Conservation (phyloP, 2,329 filamentous ascomycete genomes). For the Hirsutella rhossiliensis region DNA sequence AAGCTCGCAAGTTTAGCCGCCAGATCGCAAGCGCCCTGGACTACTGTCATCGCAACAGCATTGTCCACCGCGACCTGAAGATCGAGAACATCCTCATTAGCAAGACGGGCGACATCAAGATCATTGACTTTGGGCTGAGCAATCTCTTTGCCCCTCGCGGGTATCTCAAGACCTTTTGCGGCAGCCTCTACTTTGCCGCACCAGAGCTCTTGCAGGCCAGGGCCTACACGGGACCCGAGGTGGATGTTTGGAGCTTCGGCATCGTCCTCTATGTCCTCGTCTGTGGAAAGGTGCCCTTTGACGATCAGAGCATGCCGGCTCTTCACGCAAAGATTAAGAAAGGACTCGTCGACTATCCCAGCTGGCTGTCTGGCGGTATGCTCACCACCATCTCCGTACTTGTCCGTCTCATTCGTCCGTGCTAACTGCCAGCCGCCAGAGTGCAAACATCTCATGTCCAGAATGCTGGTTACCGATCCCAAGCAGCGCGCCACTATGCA, state of each 20-base stretch:
- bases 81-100: conserved; percentile 99
- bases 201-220: conserved; percentile 88
- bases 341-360: conserved; percentile 87
- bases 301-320: conserved; percentile 98
- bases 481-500: conserved; percentile 72
- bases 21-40: conserved; percentile 95
- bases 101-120: conserved; percentile 98
- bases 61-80: conserved; percentile 93
- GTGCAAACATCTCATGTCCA: conserved; percentile 82
- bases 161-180: conserved; percentile 92
- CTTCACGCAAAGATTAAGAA: conserved; percentile 99
- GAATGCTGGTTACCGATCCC: conserved; percentile 94
- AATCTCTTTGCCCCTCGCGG: conserved; percentile 82
- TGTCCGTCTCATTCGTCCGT: not conserved
- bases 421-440: conserved; percentile 45
- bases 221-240: conserved; percentile 90
- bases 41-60: conserved; percentile 96
- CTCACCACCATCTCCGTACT: not conserved
- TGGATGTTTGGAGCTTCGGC: conserved; percentile 97
- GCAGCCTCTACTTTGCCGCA: conserved; percentile 93
- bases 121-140: conserved; percentile 96
- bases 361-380: conserved; percentile 77
- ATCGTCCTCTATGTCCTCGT: conserved; percentile 96
- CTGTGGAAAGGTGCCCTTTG: conserved; percentile 95
- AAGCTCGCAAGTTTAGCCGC: conserved; percentile 91